A percentile compares a stretch with the other conserved stretches of the same genome.
Conservation (phyloP, 352 stramenopile genomes). For the Pythium dissotocum region DNA sequence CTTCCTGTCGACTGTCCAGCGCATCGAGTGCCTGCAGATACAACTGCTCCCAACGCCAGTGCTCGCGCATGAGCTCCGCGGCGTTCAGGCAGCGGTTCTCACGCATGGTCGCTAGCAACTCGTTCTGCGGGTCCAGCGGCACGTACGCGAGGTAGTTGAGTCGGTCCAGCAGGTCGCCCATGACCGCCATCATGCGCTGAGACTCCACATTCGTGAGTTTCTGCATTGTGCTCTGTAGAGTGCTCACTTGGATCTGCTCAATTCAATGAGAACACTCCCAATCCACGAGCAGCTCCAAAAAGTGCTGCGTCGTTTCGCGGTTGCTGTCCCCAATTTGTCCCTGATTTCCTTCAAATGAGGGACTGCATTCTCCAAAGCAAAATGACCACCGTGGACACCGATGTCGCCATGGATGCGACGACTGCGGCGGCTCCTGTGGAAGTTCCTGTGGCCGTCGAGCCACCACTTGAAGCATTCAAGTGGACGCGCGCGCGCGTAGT, state of each 20-base stretch:
- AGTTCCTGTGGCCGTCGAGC: background rate
- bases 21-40: slow-evolving; percentile 59
- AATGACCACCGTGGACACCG: background rate
- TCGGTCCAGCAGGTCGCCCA: slow-evolving; percentile 81
- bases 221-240: slow-evolving; percentile 48
- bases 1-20: slow-evolving; percentile 56
- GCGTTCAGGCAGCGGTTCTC: slow-evolving; percentile 64
- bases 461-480: background rate
- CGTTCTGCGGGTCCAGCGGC: slow-evolving; percentile 54
- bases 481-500: background rate
- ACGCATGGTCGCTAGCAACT: slow-evolving; percentile 56
- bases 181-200: slow-evolving; percentile 86
- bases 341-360: background rate
- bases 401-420: background rate
- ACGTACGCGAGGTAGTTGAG: slow-evolving; percentile 88
- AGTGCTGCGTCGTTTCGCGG: slow-evolving; percentile 11
- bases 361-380: background rate
- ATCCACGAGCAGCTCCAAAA: background rate
- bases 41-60: slow-evolving; percentile 83
- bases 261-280: background rate
- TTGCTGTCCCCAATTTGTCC: background rate
- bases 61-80: slow-evolving; percentile 61
- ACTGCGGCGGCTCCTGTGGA: background rate
- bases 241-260: background rate
- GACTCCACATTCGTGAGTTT: slow-evolving; percentile 90